Conservation (phyloP, 306 rosid genomes). For the Oemleria cerasiformis region DNA sequence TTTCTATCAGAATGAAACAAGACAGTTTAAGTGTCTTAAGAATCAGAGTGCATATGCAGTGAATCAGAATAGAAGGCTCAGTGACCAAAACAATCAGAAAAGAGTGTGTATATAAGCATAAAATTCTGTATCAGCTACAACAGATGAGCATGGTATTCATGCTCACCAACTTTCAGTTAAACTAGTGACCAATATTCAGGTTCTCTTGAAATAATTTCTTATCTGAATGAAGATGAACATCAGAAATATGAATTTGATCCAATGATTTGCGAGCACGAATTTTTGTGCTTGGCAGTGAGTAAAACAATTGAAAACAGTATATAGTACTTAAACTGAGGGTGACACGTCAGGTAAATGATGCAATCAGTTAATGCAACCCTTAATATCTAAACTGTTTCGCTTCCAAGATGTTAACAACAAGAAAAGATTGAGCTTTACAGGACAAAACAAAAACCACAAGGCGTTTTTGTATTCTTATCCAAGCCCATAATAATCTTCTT, state of each 20-base stretch:
- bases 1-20: not conserved
- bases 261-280: not conserved
- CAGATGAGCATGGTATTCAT: not conserved
- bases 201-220: not conserved
- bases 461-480: constrained; percentile 94
- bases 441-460: constrained; percentile 91
- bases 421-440: constrained; percentile 45
- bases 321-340: not conserved
- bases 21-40: not conserved
- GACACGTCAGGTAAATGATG: not conserved
- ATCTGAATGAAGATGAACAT: not conserved
- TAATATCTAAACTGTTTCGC: not conserved
- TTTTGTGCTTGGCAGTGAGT: not conserved
- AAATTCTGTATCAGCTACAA: not conserved
- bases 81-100: not conserved
- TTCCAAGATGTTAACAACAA: not conserved
- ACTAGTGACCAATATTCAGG: not conserved
- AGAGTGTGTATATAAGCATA: not conserved
- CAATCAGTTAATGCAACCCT: not conserved
- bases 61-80: not conserved
- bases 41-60: not conserved
- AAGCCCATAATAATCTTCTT: constrained; percentile 96
- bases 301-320: not conserved
- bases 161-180: not conserved
- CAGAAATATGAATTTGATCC: not conserved